phyloP scores from a whole-genome alignment of 345 rosid species.

The Eutrema yunnanense region DNA sequence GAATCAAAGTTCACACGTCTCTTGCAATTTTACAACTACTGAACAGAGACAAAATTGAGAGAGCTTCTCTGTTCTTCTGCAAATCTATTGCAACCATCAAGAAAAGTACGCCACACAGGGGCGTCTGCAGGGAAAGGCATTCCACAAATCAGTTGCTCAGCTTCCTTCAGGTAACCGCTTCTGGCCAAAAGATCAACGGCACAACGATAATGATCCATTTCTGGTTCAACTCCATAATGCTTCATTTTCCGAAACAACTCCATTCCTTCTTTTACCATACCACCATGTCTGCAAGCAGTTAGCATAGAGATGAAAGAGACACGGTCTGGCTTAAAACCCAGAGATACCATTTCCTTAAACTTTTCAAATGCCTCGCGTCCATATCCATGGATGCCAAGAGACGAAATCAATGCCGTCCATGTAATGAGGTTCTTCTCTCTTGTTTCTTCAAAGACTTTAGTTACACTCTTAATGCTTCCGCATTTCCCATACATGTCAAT shows the following conservation, averaged over 20 bases:
- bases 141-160: conserved; percentile 49
- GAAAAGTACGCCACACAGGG: conserved; percentile 64
- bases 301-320: conserved; percentile 63
- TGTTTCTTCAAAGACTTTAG: conserved; percentile 44
- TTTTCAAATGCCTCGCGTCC: conserved; percentile 51
- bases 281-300: conserved; percentile 70
- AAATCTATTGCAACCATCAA: conserved; percentile 58
- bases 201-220: conserved; percentile 69
- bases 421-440: conserved; percentile 55
- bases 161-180: conserved; percentile 56
- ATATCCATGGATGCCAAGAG: conserved; percentile 64
- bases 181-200: conserved; percentile 64
- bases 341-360: conserved; percentile 49
- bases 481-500: conserved; percentile 96
- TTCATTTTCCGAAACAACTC: conserved; percentile 56
- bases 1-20: neutral
- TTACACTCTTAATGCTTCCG: conserved; percentile 46
- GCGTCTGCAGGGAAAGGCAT: conserved; percentile 78
- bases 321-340: conserved; percentile 62
- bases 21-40: conserved; percentile 4
- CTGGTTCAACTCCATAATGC: conserved; percentile 52
- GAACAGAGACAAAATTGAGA: neutral
- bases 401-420: conserved; percentile 76
- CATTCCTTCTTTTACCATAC: conserved; percentile 69
- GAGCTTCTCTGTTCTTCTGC: conserved; percentile 17